These are phyloP conservation scores for Heteromeles arbutifolia DNA, from an alignment of 306 rosid genomes.

Conservation along the genomic window DNA sequence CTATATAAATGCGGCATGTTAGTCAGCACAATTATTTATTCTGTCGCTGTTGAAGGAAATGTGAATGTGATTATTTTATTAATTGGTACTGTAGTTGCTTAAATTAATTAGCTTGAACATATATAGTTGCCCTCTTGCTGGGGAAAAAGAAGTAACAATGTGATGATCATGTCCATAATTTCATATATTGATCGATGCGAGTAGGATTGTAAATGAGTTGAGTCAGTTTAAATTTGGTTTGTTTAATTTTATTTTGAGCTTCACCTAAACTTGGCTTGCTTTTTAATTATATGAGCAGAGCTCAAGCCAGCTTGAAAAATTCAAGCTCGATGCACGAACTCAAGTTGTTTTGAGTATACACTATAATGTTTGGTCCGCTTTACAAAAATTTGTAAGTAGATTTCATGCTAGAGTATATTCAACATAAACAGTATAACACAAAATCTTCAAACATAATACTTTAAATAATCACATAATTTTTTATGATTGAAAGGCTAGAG, in stretches of 20 bases:
- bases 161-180: neutral
- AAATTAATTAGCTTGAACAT: constrained; percentile 5
- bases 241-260: neutral
- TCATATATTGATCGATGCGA: neutral
- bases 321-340: neutral
- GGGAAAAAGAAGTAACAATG: neutral
- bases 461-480: too few relatives aligned
- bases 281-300: neutral
- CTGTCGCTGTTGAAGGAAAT: neutral
- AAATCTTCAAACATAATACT: neutral
- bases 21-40: neutral
- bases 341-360: neutral
- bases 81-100: constrained; percentile 5
- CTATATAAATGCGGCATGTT: constrained; percentile 21
- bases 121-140: neutral
- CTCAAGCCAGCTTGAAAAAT: neutral
- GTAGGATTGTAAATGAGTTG: too few relatives aligned
- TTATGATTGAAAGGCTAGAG: neutral
- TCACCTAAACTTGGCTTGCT: neutral
- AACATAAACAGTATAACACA: neutral
- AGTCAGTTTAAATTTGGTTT: neutral
- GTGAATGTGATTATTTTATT: neutral
- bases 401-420: neutral
- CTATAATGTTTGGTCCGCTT: neutral
- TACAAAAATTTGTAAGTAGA: neutral